Evolutionary conservation across 495 filamentous ascomycete species (phyloP).

Genomic region (Hypoxylon lenormandii): DNA sequence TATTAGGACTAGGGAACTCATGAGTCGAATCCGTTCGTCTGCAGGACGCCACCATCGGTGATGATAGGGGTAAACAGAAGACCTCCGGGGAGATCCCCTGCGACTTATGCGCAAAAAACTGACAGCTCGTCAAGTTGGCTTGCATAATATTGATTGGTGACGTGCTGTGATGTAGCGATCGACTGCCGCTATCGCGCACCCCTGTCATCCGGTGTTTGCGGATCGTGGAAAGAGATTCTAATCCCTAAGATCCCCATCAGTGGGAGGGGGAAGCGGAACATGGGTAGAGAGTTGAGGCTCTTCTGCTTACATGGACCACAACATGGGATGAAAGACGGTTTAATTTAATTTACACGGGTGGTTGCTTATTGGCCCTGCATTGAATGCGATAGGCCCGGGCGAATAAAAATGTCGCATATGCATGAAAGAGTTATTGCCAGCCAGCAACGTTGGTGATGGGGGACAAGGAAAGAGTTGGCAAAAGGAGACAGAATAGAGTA

Average conservation of each 20-base stretch:
- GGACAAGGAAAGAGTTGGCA: not conserved
- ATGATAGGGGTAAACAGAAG: slow-evolving; percentile 9
- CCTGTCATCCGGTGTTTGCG: slow-evolving; percentile 1
- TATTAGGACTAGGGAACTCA: not conserved
- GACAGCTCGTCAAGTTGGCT: slow-evolving; percentile 22
- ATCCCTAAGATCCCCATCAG: slow-evolving; percentile 1
- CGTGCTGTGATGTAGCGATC: slow-evolving; percentile 20
- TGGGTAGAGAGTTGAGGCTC: slow-evolving; percentile 21
- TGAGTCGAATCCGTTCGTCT: slow-evolving; percentile 18
- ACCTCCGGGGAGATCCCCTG: not conserved
- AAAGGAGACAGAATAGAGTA: not conserved
- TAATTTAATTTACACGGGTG: not conserved
- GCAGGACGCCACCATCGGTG: slow-evolving; percentile 27
- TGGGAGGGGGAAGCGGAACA: slow-evolving; percentile 1
- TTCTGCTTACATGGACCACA: not conserved
- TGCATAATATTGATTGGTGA: slow-evolving; percentile 40
- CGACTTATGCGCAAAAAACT: slow-evolving; percentile 11
- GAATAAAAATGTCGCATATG: slow-evolving; percentile 21
- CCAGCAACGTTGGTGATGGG: slow-evolving; percentile 16
- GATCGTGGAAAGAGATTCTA: not conserved
- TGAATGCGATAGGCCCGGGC: slow-evolving; percentile 10
- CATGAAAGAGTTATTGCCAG: slow-evolving; percentile 1
- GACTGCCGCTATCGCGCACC: slow-evolving; percentile 16
- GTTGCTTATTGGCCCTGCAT: slow-evolving; percentile 4
- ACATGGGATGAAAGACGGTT: not conserved